Evolutionary conservation across 805 yeast genomes (phyloP).

Genomic region (Hanseniaspora vineae): DNA sequence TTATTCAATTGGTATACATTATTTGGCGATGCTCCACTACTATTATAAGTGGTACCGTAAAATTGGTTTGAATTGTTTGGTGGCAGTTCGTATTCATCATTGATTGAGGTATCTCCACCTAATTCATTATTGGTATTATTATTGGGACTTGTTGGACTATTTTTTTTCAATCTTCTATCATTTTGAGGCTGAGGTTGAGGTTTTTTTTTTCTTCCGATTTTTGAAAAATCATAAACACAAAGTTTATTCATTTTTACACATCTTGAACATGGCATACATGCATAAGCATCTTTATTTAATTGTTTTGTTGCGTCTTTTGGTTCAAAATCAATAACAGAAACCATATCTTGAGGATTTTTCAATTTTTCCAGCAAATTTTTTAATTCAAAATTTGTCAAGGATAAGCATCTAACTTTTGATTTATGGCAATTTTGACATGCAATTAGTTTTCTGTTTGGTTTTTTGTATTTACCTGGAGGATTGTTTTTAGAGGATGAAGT

Average conservation of each 20-base stretch:
- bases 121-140: background rate
- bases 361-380: conserved; percentile 1
- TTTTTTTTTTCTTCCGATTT: conserved; percentile 35
- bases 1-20: no score
- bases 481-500: conserved; percentile 6
- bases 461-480: conserved; percentile 13
- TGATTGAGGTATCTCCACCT: background rate
- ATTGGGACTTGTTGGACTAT: background rate
- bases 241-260: conserved; percentile 49
- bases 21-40: no score
- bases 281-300: background rate
- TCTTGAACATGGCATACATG: conserved; percentile 52
- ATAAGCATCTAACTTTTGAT: conserved; percentile 74
- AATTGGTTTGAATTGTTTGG: no score
- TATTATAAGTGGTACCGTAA: no score
- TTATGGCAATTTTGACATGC: conserved; percentile 47
- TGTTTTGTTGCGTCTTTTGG: no score
- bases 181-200: conserved; percentile 5
- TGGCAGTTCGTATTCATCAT: background rate
- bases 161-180: background rate
- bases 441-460: conserved; percentile 21
- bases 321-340: no score
- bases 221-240: conserved; percentile 58
- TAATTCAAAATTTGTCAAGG: conserved; percentile 27
- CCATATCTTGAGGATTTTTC: background rate